Evolutionary conservation across 176 grass and related monocot genomes (phyloP).

Genomic region (Bothriochloa decipiens): DNA sequence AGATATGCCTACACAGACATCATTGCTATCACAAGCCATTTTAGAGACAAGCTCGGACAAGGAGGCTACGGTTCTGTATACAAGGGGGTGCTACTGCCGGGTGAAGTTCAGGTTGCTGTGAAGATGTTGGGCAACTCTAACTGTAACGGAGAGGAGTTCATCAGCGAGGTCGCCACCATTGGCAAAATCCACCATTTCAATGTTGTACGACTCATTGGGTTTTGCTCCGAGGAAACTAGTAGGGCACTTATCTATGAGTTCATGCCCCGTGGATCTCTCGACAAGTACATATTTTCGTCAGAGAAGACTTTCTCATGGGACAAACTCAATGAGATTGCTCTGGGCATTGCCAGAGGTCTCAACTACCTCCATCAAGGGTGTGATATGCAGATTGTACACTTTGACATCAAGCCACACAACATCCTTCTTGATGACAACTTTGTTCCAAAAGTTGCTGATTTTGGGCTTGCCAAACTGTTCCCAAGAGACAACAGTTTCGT

Average conservation of each 20-base stretch:
- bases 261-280: not conserved
- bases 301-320: not conserved
- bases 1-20: not conserved
- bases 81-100: not conserved
- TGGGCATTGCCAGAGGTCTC: not conserved
- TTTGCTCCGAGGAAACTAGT: not conserved
- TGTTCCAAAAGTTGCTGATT: constrained; percentile 9
- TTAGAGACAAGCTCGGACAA: not conserved
- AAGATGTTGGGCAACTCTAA: not conserved
- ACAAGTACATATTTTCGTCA: not conserved
- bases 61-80: not conserved
- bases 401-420: constrained; percentile 2
- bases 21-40: not conserved
- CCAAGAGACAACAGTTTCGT: not conserved
- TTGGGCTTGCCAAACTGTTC: not conserved
- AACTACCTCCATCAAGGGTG: not conserved
- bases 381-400: not conserved
- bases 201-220: not conserved
- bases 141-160: not conserved
- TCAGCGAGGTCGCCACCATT: not conserved
- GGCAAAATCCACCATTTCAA: not conserved
- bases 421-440: not conserved
- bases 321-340: not conserved
- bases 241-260: constrained; percentile 1
- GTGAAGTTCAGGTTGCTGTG: not conserved